Conservation (phyloP, 495 filamentous ascomycete species). For the Rostrohypoxylon terebratum region DNA sequence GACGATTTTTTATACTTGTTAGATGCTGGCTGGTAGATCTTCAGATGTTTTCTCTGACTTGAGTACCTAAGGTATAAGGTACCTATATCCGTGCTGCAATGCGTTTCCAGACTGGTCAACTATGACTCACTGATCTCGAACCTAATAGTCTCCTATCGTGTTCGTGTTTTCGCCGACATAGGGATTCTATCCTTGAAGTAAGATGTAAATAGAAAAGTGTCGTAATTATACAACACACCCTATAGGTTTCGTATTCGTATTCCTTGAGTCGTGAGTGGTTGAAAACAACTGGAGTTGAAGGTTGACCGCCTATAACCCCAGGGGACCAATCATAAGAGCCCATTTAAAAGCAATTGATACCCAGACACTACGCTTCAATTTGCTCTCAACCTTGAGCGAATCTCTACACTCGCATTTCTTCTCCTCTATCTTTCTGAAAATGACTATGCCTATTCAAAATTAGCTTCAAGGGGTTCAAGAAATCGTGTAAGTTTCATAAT, state of each 20-base stretch:
- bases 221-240: not conserved
- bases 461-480: not conserved
- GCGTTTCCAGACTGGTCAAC: not conserved
- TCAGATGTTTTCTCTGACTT: not conserved
- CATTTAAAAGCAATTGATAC: slow-evolving; percentile 10
- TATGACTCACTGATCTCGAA: slow-evolving; percentile 18
- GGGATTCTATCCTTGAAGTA: not conserved
- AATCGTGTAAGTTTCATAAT: slow-evolving; percentile 10
- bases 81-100: not conserved
- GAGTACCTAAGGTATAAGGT: too few relatives aligned
- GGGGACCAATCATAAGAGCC: slow-evolving; percentile 9
- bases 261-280: slow-evolving; percentile 2
- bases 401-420: not conserved
- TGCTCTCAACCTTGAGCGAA: not conserved
- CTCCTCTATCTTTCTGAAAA: not conserved
- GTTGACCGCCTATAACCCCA: not conserved
- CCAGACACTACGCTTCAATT: not conserved
- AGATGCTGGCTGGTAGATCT: not conserved
- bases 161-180: not conserved
- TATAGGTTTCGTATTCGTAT: slow-evolving; percentile 28
- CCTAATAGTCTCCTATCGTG: not conserved
- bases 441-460: not conserved
- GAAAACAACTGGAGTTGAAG: not conserved
- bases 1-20: slow-evolving; percentile 12
- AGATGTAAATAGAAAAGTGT: not conserved